Percentiles rank a stretch among this genome's conserved stretches.
These are phyloP conservation scores for Peronosclerospora sorghi DNA, from an alignment of 352 stramenopile species.

Conservation along the genomic window DNA sequence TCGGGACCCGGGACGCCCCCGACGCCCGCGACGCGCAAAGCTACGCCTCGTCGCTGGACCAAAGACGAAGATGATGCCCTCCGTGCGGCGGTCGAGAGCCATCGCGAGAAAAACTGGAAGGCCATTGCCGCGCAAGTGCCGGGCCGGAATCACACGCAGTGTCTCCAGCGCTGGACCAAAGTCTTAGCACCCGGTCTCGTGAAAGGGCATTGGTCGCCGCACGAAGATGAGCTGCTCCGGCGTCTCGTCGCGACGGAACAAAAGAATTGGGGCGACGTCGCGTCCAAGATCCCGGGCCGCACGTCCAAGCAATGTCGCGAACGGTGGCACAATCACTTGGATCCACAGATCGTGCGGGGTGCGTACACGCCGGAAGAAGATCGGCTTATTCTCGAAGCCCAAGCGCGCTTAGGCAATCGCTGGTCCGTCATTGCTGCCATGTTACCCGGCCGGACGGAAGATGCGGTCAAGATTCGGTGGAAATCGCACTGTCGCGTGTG, in stretches of 20 bases:
- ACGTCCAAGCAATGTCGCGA: slow-evolving; percentile 87
- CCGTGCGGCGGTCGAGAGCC: slow-evolving; percentile 68
- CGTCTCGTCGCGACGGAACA: slow-evolving; percentile 71
- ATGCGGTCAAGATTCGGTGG: slow-evolving; percentile 89
- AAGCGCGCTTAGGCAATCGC: slow-evolving; percentile 76
- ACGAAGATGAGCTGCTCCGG: slow-evolving; percentile 78
- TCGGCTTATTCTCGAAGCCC: slow-evolving; percentile 77
- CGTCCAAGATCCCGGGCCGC: slow-evolving; percentile 70
- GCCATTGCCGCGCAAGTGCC: slow-evolving; percentile 82
- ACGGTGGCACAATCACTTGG: slow-evolving; percentile 85
- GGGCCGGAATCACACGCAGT: slow-evolving; percentile 86
- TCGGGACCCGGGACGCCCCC: slow-evolving; percentile 11
- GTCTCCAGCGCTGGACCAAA: slow-evolving; percentile 87
- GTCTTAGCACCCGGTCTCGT: slow-evolving; percentile 79
- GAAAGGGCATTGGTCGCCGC: slow-evolving; percentile 86
- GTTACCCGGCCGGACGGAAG: slow-evolving; percentile 80
- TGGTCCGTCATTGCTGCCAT: slow-evolving; percentile 87
- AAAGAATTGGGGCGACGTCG: slow-evolving; percentile 85
- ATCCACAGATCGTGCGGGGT: slow-evolving; percentile 82
- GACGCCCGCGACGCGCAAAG: slow-evolving; percentile 46
- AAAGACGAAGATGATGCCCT: slow-evolving; percentile 85
- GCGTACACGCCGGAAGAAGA: slow-evolving; percentile 85
- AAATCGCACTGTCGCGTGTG: slow-evolving; percentile 82
- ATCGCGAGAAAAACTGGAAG: slow-evolving; percentile 89
- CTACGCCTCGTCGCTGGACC: slow-evolving; percentile 75